Evolutionary conservation across 2,329 filamentous ascomycete genomes (phyloP), one percentile per base, ranked within the genome.

Genomic region (Talaromyces funiculosus): DNA sequence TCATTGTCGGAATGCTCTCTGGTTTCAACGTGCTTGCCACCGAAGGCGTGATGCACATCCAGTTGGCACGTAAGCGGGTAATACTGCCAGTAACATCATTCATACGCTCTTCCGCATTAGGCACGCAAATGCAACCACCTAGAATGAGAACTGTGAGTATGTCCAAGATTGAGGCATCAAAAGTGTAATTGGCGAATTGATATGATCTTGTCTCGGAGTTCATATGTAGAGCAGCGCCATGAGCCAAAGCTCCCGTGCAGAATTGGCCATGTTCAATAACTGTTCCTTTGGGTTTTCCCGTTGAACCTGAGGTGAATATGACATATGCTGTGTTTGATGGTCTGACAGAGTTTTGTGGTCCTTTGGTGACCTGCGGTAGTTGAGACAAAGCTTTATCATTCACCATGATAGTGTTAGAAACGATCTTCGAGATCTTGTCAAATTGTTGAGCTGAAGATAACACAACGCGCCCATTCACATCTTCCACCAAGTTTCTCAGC

Each of bases 231-330:
- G 79, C 77, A 0, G 77, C 72, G 0, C 78, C 81, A 65, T 86
- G 82, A 0, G 79, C 78, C 3, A 80, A 67, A 51, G 84, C 80
- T 0, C 80, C 77, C 0, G 84, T 83, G 1, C 82, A 82, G 1
- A 88, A 76, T 0, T 84, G 80, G 0, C 75, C 75, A 65, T 90
- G 87, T 7, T 82, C 83, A 62, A 88, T 83, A 18, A 86, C 82
- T 12, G 86, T 82, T 1, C 84, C 86, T 61, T 85, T 84, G 0
- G 84, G 82, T 55, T 78, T 80, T 53, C 80, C 81, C 1, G 83
- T 82, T 0, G 82, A 83, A 0, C 83, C 82, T 2, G 82, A 82
- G 0, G 81, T 83, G 63, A 88, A 85, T 4, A 89, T 80, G 3
- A 86, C 78, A 66, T 86, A 88, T 0, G 86, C 85, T 20, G 71